A percentile compares a stretch with the other conserved stretches of the same genome.
These are phyloP conservation scores for Croton laevigatus DNA, from an alignment of 441 rosid species.

Conservation along the genomic window DNA sequence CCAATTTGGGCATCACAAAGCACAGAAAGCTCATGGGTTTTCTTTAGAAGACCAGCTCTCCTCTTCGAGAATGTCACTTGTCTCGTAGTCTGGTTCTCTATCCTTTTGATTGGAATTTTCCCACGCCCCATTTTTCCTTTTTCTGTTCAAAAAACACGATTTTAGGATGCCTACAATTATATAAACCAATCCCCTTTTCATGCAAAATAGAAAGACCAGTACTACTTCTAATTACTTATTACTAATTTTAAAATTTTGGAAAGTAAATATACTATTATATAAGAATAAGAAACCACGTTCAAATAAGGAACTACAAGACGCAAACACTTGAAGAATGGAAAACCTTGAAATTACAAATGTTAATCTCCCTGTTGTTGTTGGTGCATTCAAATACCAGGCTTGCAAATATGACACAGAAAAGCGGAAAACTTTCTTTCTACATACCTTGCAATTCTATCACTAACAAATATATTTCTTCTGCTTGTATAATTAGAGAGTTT, in stretches of 20 bases:
- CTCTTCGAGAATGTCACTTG: constrained; percentile 74
- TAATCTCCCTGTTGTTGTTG: constrained; percentile 10
- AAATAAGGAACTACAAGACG: constrained; percentile 22
- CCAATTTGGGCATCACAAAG: constrained; percentile 75
- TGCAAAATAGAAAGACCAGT: too few relatives aligned
- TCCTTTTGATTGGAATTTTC: constrained; percentile 60
- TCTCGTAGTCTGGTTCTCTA: constrained; percentile 73
- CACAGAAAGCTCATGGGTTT: constrained; percentile 65
- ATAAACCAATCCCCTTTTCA: too few relatives aligned
- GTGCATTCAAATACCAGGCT: constrained; percentile 13
- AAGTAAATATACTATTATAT: constrained; percentile 13
- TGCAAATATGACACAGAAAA: constrained; percentile 9
- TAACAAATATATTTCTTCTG: constrained; percentile 1
- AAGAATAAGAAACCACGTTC: neutral
- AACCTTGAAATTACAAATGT: constrained; percentile 20
- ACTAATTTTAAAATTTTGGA: neutral
- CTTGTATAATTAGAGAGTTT: constrained; percentile 20
- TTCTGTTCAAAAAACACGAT: too few relatives aligned
- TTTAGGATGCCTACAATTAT: too few relatives aligned
- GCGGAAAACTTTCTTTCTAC: neutral
- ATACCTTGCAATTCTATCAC: constrained; percentile 4
- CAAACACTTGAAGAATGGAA: constrained; percentile 21
- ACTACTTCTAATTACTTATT: too few relatives aligned
- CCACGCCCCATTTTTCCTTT: constrained; percentile 56
- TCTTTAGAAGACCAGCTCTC: constrained; percentile 63